Evolutionary conservation across 2,329 filamentous ascomycete species (phyloP).

Genomic region (Chrysosporium keratinophilum): DNA sequence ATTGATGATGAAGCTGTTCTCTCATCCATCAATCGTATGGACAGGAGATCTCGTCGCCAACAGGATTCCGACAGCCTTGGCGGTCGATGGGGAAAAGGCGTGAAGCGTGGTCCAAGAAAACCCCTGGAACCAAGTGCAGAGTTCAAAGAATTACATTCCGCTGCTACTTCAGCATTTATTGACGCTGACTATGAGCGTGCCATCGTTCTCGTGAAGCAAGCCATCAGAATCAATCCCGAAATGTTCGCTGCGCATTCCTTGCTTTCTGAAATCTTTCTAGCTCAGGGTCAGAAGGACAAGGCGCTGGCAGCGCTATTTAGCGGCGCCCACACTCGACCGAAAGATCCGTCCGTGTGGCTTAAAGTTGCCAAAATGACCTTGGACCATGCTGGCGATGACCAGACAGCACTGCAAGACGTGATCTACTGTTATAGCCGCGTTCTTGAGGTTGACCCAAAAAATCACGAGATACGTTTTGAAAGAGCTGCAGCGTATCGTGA

Average conservation of each 20-base stretch:
- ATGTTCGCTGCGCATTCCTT: slow-evolving; percentile 53
- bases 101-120: slow-evolving; percentile 38
- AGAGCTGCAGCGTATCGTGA: slow-evolving; percentile 48
- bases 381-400: slow-evolving; percentile 39
- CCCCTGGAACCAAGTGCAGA: slow-evolving; percentile 39
- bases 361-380: slow-evolving; percentile 47
- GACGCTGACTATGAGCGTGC: slow-evolving; percentile 39
- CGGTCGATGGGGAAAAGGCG: slow-evolving; percentile 21
- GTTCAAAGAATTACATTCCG: slow-evolving; percentile 39
- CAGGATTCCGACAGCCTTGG: slow-evolving; percentile 8
- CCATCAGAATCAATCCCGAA: slow-evolving; percentile 50
- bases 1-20: slow-evolving; percentile 14
- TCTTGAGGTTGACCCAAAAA: slow-evolving; percentile 42
- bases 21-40: slow-evolving; percentile 12
- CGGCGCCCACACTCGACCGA: slow-evolving; percentile 47
- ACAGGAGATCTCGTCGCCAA: slow-evolving; percentile 13
- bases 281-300: slow-evolving; percentile 47
- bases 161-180: slow-evolving; percentile 41
- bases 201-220: slow-evolving; percentile 36
- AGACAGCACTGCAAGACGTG: slow-evolving; percentile 39
- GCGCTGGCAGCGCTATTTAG: slow-evolving; percentile 47
- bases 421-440: slow-evolving; percentile 46
- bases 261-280: slow-evolving; percentile 48
- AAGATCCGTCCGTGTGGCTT: slow-evolving; percentile 48
- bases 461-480: slow-evolving; percentile 45